Evolutionary conservation across 768 basidiomycete genomes (phyloP), one percentile per base, ranked within the genome.

Genomic region (Cystobasidium tubakii): DNA sequence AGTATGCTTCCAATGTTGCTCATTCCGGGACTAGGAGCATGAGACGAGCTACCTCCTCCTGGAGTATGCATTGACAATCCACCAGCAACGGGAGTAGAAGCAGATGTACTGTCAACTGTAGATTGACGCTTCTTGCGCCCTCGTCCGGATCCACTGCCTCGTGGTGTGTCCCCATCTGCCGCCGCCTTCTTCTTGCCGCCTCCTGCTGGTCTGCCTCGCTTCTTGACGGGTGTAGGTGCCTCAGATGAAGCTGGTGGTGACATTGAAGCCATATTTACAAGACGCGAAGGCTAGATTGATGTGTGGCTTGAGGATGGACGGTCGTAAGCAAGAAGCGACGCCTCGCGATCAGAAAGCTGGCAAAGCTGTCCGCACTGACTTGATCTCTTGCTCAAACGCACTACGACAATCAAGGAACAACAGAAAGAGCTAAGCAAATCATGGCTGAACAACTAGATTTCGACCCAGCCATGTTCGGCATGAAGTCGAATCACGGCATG

Each of bases 391-490:
- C 12, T n/a, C 21, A 29, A 27, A 34, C 57, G 33, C 2, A 15
- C 21, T 25, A 25, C 15, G 13, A 27, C 33, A 27, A 54, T 54
- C 57, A 34, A 27, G n/a, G n/a, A n/a, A n/a, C n/a, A n/a, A 29
- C 25, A 7, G 29, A 2, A 15, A 9, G 27, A 29, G 12, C 25
- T 29, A 60, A 27, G 23, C 39, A 39, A 36, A 53, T 43, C 46
- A 67, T 67, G 66, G 66, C 39, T 21, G 66, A 67, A 13, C 63
- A 65, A 36, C 55, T 71, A 46, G 69, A 55, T 13, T 71, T 71
- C 54, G 69, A 71, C 39, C 69, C 69, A 31, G 69, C 69, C 23
- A 71, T 71, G 53, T 71, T 71, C 53, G 69, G 69, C 6, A 71
- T 71, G 69, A 71, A 71, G 54, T 46, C 69, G 2, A 46, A 55